Conservation (phyloP, 2,329 filamentous ascomycete genomes). For the Aspergillus tubingensis region DNA sequence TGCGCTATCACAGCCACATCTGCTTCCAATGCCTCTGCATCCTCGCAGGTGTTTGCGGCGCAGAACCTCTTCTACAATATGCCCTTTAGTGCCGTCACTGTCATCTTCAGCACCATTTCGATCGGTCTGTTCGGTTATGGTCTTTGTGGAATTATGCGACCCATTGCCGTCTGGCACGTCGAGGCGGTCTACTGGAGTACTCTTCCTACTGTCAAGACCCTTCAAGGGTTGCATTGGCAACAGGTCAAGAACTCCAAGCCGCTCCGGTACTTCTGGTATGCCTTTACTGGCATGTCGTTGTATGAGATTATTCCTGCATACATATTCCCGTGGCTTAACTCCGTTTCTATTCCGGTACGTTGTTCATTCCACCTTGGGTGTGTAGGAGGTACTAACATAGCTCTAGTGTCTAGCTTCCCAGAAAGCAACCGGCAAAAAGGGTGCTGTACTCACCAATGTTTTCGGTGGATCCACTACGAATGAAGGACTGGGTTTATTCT, state of each 20-base stretch:
- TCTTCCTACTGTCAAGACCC: conserved; percentile 36
- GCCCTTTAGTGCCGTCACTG: conserved; percentile 43
- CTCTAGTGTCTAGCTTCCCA: conserved; percentile 17
- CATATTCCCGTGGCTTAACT: conserved; percentile 28
- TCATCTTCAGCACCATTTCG: conserved; percentile 54
- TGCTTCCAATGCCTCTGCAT: conserved; percentile 52
- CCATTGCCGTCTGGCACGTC: conserved; percentile 58
- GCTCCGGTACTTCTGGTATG: conserved; percentile 35
- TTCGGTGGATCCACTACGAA: conserved; percentile 30
- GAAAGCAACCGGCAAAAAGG: conserved; percentile 10
- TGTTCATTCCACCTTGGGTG: too few species aligned
- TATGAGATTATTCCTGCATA: conserved; percentile 31
- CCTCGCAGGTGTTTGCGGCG: conserved; percentile 16
- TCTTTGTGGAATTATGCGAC: conserved; percentile 55
- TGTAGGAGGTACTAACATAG: too few species aligned
- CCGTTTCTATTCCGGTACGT: conserved; percentile 22
- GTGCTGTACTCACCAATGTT: conserved; percentile 18
- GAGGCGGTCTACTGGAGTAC: conserved; percentile 60
- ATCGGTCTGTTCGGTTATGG: conserved; percentile 60
- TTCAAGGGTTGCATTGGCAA: conserved; percentile 39
- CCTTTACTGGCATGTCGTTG: conserved; percentile 24
- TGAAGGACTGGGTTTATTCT: conserved; percentile 28
- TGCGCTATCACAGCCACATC: conserved; percentile 58
- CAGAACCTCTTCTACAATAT: conserved; percentile 45
- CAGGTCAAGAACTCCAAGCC: conserved; percentile 27